Percentiles rank a stretch among this genome's conserved stretches.
Evolutionary conservation across 495 filamentous ascomycete genomes (phyloP).

Genomic region (Aspergillus coremiiformis): DNA sequence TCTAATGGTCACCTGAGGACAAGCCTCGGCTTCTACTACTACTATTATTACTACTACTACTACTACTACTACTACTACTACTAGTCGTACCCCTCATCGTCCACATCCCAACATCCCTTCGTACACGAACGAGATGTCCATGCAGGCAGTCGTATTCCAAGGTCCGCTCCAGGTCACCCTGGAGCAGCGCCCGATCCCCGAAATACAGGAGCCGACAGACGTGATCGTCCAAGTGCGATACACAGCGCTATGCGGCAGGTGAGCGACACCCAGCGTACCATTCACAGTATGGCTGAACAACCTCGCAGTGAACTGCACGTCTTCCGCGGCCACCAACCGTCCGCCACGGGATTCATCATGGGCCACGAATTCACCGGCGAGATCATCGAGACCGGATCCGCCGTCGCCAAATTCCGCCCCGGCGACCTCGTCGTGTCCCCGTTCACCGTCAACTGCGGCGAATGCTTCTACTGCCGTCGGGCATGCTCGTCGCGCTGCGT

Average conservation of each 20-base stretch:
- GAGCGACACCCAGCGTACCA: conserved; percentile 17
- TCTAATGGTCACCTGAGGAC: too few relatives aligned
- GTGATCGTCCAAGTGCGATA: conserved; percentile 76
- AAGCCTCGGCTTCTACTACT: too few relatives aligned
- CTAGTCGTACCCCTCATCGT: too few relatives aligned
- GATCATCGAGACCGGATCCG: conserved; percentile 51
- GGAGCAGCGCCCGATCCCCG: conserved; percentile 38
- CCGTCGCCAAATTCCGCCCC: conserved; percentile 53
- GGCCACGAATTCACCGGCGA: conserved; percentile 65
- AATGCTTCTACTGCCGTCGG: conserved; percentile 77
- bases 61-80: too few relatives aligned
- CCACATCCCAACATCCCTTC: too few relatives aligned
- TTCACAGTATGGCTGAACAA: background rate
- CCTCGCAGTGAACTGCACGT: conserved; percentile 62
- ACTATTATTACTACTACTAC: too few relatives aligned
- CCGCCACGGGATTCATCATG: conserved; percentile 51
- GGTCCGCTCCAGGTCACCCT: conserved; percentile 30
- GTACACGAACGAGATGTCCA: too few relatives aligned
- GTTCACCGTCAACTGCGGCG: conserved; percentile 61
- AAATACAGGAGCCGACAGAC: conserved; percentile 62
- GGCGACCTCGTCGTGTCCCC: conserved; percentile 70
- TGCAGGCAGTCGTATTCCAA: conserved; percentile 34
- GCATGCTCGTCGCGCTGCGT: conserved; percentile 48
- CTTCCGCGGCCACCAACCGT: conserved; percentile 66
- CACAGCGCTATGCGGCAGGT: conserved; percentile 85